Conservation (phyloP, 2,329 filamentous ascomycete genomes). For the Periconia macrospinosa region DNA sequence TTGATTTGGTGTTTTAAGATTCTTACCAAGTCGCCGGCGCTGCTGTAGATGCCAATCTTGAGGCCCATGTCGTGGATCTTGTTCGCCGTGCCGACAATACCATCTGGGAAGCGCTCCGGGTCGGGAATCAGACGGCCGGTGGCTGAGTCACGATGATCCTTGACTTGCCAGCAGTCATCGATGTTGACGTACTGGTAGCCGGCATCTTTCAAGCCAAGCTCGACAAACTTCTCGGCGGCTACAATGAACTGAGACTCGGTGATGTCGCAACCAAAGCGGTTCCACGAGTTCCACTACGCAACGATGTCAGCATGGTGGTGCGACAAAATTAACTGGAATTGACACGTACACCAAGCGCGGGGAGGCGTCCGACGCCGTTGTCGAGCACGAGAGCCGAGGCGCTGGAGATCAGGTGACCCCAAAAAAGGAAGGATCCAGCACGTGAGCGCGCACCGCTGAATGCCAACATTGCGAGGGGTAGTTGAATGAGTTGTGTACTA, state of each 20-base stretch:
- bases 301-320: not conserved
- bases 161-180: slow-evolving; percentile 59
- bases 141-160: slow-evolving; percentile 46
- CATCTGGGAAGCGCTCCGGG: slow-evolving; percentile 52
- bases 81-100: slow-evolving; percentile 57
- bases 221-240: slow-evolving; percentile 52
- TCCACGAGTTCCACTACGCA: slow-evolving; percentile 54
- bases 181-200: slow-evolving; percentile 59
- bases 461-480: not conserved
- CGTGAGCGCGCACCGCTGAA: not conserved
- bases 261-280: slow-evolving; percentile 56
- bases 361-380: slow-evolving; percentile 17
- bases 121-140: slow-evolving; percentile 46
- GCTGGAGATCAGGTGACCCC: not conserved
- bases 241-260: slow-evolving; percentile 53
- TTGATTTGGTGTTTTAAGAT: not conserved
- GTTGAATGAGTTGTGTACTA: not conserved
- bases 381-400: slow-evolving; percentile 7
- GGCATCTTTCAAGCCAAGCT: slow-evolving; percentile 52
- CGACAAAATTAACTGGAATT: not conserved
- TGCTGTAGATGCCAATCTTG: slow-evolving; percentile 65
- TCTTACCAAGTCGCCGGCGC: slow-evolving; percentile 45
- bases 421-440: not conserved
- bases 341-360: slow-evolving; percentile 17
- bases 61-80: slow-evolving; percentile 59